Percentiles rank a stretch among this genome's conserved stretches.
phyloP scores from a whole-genome alignment of 2,329 filamentous ascomycete species.

The Tolypocladium tropicale region DNA sequence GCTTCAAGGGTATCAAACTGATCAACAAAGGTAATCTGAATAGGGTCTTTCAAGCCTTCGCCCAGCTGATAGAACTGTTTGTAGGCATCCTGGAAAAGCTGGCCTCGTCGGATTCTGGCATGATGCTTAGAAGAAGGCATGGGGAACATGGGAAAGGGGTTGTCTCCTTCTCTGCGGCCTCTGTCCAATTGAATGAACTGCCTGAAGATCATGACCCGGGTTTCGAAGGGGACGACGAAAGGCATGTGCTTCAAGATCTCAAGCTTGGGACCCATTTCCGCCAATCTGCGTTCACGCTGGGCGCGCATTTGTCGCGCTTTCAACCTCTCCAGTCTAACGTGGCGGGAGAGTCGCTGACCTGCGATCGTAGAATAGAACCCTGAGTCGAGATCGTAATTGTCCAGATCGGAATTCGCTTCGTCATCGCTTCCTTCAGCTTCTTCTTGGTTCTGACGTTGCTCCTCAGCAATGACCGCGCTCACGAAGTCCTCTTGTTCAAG shows the following conservation, averaged over 20 bases:
- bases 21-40: conserved; percentile 94
- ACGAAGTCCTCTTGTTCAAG: conserved; percentile 89
- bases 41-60: conserved; percentile 82
- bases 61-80: conserved; percentile 72
- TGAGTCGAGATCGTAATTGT: conserved; percentile 15
- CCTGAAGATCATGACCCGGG: conserved; percentile 83
- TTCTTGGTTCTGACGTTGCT: conserved; percentile 62
- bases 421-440: conserved; percentile 16
- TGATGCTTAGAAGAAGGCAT: conserved; percentile 50
- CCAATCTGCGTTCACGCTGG: conserved; percentile 60
- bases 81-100: conserved; percentile 79
- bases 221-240: conserved; percentile 89
- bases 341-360: conserved; percentile 50
- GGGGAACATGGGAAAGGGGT: conserved; percentile 3
- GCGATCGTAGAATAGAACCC: conserved; percentile 26
- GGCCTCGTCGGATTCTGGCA: conserved; percentile 68
- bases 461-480: conserved; percentile 74
- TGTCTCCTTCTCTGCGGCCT: conserved; percentile 12
- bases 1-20: conserved; percentile 79
- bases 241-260: conserved; percentile 94
- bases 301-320: conserved; percentile 55
- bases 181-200: conserved; percentile 77
- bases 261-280: conserved; percentile 72
- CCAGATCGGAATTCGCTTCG: conserved; percentile 22
- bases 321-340: conserved; percentile 53